Evolutionary conservation across 768 basidiomycete species (phyloP).

Genomic region (Neoboletus brunneissimus): DNA sequence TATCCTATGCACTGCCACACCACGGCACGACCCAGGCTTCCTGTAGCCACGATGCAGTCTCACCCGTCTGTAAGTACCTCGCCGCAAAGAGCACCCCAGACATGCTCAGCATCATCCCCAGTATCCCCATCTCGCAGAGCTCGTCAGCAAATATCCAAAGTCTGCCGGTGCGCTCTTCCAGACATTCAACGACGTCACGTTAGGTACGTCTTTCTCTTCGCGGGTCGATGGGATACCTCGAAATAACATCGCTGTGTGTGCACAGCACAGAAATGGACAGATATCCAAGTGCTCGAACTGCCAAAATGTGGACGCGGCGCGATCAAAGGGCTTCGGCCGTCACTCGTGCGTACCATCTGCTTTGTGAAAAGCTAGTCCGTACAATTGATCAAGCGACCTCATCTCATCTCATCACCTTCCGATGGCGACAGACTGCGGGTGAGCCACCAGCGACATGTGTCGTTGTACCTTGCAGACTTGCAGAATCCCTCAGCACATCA

Average conservation of each 20-base stretch:
- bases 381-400: not conserved
- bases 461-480: slow-evolving; percentile 66
- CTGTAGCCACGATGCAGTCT: slow-evolving; percentile 15
- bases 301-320: slow-evolving; percentile 50
- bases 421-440: slow-evolving; percentile 36
- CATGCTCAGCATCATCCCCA: slow-evolving; percentile 21
- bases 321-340: slow-evolving; percentile 55
- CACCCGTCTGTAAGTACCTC: slow-evolving; percentile 25
- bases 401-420: not conserved
- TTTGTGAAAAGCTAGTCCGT: not conserved
- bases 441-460: slow-evolving; percentile 30
- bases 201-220: slow-evolving; percentile 40
- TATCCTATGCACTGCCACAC: not conserved
- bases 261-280: slow-evolving; percentile 70
- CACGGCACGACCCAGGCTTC: no score
- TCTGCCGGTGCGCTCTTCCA: slow-evolving; percentile 65
- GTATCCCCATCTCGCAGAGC: slow-evolving; percentile 46
- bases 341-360: slow-evolving; percentile 38
- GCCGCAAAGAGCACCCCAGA: not conserved
- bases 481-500: slow-evolving; percentile 61
- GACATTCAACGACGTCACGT: slow-evolving; percentile 69
- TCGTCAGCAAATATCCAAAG: slow-evolving; percentile 60
- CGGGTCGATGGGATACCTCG: not conserved
- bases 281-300: slow-evolving; percentile 63
- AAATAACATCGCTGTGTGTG: not conserved